A percentile compares a stretch with the other conserved stretches of the same genome.
Conservation (phyloP, 2,329 filamentous ascomycete species). For the Bimuria novae-zelandiae region DNA sequence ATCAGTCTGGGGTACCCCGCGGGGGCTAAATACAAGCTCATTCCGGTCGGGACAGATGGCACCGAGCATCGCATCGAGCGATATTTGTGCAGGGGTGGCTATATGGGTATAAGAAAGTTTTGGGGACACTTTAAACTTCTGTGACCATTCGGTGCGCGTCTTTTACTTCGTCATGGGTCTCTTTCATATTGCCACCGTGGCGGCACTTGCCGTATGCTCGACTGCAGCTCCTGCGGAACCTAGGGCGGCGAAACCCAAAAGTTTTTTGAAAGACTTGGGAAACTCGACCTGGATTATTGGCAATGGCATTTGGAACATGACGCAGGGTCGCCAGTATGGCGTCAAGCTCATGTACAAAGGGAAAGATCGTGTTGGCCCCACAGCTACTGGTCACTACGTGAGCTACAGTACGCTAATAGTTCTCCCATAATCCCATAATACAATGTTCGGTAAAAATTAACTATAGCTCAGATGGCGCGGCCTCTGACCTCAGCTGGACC, state of each 20-base stretch:
- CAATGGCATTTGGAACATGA: conserved; percentile 51
- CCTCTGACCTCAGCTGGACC: conserved; percentile 54
- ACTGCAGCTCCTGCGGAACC: conserved; percentile 25
- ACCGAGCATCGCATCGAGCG: conserved; percentile 6
- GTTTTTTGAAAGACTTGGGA: conserved; percentile 41
- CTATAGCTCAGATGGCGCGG: conserved; percentile 55
- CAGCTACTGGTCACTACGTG: conserved; percentile 49
- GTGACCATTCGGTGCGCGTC: too few relatives aligned
- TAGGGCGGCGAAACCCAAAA: conserved; percentile 29
- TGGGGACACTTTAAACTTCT: neutral
- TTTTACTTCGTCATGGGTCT: conserved; percentile 16
- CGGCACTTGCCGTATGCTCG: conserved; percentile 16
- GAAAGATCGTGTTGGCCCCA: conserved; percentile 49
- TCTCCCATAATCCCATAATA: neutral
- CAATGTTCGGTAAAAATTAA: conserved; percentile 9
- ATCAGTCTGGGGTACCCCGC: conserved; percentile 15
- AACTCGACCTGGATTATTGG: conserved; percentile 46
- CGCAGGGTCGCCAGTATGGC: conserved; percentile 45
- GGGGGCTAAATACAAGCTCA: neutral
- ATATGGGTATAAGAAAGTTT: conserved; percentile 6
- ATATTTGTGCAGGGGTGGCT: neutral
- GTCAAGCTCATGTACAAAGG: conserved; percentile 50
- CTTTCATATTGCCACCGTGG: conserved; percentile 23
- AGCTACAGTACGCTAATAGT: conserved; percentile 47
- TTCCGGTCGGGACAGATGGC: conserved; percentile 7